Percentiles rank a stretch among this genome's conserved stretches.
These are phyloP conservation scores for Glomus cerebriforme DNA, from an alignment of 192 early-diverging fungal species.

Conservation along the genomic window DNA sequence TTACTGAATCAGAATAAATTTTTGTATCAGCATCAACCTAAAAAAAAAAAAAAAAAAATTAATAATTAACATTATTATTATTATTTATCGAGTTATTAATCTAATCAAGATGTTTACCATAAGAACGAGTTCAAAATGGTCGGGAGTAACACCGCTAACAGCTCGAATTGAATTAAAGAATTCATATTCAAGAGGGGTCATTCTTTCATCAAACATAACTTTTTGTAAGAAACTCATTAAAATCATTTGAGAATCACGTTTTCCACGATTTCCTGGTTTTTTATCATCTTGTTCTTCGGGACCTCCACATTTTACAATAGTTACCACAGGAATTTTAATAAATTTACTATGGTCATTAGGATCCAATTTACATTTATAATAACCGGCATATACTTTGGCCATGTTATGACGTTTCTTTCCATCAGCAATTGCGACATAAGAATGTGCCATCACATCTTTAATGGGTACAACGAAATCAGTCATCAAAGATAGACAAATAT, in stretches of 20 bases:
- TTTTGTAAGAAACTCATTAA: constrained; percentile 95
- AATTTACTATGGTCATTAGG: constrained; percentile 46
- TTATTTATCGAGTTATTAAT: too few relatives aligned
- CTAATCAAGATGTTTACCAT: constrained; percentile 48
- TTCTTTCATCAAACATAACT: constrained; percentile 85
- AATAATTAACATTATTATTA: background rate
- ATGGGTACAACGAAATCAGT: constrained; percentile 62
- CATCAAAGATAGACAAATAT: constrained; percentile 81
- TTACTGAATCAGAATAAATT: constrained; percentile 73
- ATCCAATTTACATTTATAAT: constrained; percentile 71
- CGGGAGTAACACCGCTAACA: constrained; percentile 69
- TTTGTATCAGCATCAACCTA: constrained; percentile 86
- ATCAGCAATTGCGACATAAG: constrained; percentile 90
- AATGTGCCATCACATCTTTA: constrained; percentile 67
- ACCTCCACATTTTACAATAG: constrained; percentile 73
- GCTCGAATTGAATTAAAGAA: constrained; percentile 78
- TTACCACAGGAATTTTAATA: constrained; percentile 70
- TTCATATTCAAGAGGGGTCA: constrained; percentile 82
- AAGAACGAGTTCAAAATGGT: constrained; percentile 75
- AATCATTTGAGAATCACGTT: constrained; percentile 95
- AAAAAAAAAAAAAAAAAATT: background rate
- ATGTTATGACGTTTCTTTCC: constrained; percentile 92
- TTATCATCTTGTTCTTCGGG: constrained; percentile 58
- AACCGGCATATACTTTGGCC: constrained; percentile 92
- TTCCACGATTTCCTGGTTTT: constrained; percentile 89